Percentiles rank a stretch among this genome's conserved stretches.
Conservation (phyloP, 345 rosid genomes). For the Alliaria petiolata region DNA sequence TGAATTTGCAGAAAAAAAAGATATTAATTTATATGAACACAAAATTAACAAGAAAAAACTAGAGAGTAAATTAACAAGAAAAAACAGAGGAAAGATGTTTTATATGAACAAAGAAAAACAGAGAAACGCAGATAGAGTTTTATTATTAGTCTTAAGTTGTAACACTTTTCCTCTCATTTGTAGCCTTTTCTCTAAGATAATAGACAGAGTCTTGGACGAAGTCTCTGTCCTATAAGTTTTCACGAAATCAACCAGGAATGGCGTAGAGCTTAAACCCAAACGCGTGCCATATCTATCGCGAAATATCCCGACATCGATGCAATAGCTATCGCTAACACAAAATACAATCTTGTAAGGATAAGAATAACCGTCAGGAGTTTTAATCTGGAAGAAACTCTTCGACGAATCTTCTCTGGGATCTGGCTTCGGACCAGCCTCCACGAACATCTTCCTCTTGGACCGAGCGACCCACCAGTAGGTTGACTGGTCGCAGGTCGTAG, state of each 20-base stretch:
- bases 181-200: neutral
- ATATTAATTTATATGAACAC: too few species aligned
- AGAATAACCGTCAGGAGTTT: constrained; percentile 14
- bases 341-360: constrained; percentile 60
- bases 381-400: constrained; percentile 58
- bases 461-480: constrained; percentile 8
- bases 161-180: too few species aligned
- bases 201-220: neutral
- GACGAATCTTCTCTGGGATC: constrained; percentile 37
- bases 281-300: constrained; percentile 32
- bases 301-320: constrained; percentile 38
- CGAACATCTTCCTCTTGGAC: neutral
- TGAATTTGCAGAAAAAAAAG: too few species aligned
- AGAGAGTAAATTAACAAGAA: too few species aligned
- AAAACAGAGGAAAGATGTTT: too few species aligned
- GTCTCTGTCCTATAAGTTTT: constrained; percentile 25
- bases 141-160: too few species aligned
- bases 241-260: constrained; percentile 50
- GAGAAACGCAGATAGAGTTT: too few species aligned
- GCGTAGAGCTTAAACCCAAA: constrained; percentile 44
- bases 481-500: neutral
- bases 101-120: too few species aligned
- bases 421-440: constrained; percentile 40
- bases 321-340: constrained; percentile 21
- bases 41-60: too few species aligned